Percentiles rank a stretch among this genome's conserved stretches.
Evolutionary conservation across 2,329 filamentous ascomycete genomes (phyloP).

Genomic region (Ploettnerulaceae sp.): DNA sequence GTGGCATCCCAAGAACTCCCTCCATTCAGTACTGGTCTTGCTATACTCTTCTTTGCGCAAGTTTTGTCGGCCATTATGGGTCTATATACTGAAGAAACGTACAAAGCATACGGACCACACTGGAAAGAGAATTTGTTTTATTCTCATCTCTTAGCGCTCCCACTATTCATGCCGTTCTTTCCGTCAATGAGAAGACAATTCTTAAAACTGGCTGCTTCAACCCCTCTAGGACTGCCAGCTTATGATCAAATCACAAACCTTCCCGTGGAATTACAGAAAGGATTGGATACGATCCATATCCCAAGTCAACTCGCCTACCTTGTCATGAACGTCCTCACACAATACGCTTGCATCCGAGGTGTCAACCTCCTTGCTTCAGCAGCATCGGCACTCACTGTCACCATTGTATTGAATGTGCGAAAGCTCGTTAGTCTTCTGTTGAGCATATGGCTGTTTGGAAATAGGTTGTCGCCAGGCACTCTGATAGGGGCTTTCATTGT

Average conservation of each 20-base stretch:
- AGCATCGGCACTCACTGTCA: slow-evolving; percentile 88
- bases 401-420: slow-evolving; percentile 90
- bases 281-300: slow-evolving; percentile 37
- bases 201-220: slow-evolving; percentile 55
- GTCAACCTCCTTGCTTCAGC: slow-evolving; percentile 90
- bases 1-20: slow-evolving; percentile 35
- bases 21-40: slow-evolving; percentile 64
- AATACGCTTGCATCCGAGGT: slow-evolving; percentile 91
- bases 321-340: slow-evolving; percentile 75
- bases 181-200: slow-evolving; percentile 62
- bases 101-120: slow-evolving; percentile 76
- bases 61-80: slow-evolving; percentile 91
- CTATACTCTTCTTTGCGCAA: slow-evolving; percentile 82
- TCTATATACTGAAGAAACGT: slow-evolving; percentile 88
- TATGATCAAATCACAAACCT: slow-evolving; percentile 31
- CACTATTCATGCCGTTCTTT: slow-evolving; percentile 70
- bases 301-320: slow-evolving; percentile 71
- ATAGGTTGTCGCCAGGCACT: slow-evolving; percentile 70
- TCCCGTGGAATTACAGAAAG: slow-evolving; percentile 37
- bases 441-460: slow-evolving; percentile 93
- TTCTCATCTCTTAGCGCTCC: slow-evolving; percentile 70
- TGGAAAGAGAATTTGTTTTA: slow-evolving; percentile 98
- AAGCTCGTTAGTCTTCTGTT: slow-evolving; percentile 88
- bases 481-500: slow-evolving; percentile 78
- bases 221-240: slow-evolving; percentile 47